These are phyloP conservation scores for Fagopyrum tataricum DNA, from an alignment of 148 eudicot genomes.

Conservation along the genomic window DNA sequence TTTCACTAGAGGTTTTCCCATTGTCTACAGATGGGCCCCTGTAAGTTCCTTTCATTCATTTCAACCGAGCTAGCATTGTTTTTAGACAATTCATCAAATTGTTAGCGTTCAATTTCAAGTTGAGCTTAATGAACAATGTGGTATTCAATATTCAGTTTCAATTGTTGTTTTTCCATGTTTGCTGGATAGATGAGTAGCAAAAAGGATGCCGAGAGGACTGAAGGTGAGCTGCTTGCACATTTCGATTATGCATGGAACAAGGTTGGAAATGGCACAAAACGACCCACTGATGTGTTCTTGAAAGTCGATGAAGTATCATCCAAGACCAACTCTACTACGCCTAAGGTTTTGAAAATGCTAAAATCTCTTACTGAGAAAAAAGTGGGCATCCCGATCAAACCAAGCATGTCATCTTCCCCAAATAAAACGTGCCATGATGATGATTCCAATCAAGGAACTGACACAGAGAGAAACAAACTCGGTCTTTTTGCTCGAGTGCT, in stretches of 20 bases:
- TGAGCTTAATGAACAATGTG: background rate
- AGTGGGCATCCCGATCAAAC: slow-evolving; percentile 54
- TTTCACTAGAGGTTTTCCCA: slow-evolving; percentile 51
- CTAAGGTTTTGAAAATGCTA: slow-evolving; percentile 38
- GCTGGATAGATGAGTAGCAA: slow-evolving; percentile 56
- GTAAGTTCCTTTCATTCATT: slow-evolving; percentile 36
- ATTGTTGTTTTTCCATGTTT: background rate
- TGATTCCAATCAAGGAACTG: slow-evolving; percentile 15
- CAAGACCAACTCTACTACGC: slow-evolving; percentile 12
- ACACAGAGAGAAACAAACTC: slow-evolving; percentile 17
- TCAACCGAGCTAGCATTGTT: background rate
- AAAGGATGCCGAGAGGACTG: slow-evolving; percentile 65
- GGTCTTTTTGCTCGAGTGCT: slow-evolving; percentile 31
- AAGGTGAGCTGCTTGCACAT: slow-evolving; percentile 52
- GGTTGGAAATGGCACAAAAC: slow-evolving; percentile 63
- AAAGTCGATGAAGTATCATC: slow-evolving; percentile 35
- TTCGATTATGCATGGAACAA: slow-evolving; percentile 97
- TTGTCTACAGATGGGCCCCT: slow-evolving; percentile 82
- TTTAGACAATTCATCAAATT: background rate
- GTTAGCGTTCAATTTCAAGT: background rate
- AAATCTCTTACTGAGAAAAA: slow-evolving; percentile 31
- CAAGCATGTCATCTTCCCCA: slow-evolving; percentile 22
- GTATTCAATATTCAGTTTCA: background rate
- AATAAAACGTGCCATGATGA: slow-evolving; percentile 13
- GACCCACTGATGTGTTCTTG: slow-evolving; percentile 42